Percentiles rank a stretch among this genome's conserved stretches.
Evolutionary conservation across 345 rosid genomes (phyloP).

Genomic region (Leavenworthia alabamica): DNA sequence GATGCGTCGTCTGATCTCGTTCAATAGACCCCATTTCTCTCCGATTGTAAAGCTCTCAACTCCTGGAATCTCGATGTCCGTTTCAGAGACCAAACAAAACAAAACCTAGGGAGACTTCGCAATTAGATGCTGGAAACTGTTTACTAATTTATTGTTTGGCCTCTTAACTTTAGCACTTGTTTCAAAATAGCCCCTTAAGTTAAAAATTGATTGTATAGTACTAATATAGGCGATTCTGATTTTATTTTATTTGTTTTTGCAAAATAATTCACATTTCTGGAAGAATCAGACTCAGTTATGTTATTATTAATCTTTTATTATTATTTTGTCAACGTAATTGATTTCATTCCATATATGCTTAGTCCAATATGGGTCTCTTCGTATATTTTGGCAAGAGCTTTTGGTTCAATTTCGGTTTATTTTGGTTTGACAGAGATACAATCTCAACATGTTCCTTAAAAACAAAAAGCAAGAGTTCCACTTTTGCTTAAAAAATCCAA

Average conservation of each 20-base stretch:
- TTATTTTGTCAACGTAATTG: background rate
- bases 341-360: background rate
- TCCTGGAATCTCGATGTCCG: constrained; percentile 27
- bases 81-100: background rate
- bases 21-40: constrained; percentile 65
- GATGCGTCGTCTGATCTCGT: constrained; percentile 49
- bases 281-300: background rate
- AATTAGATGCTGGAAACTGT: constrained; percentile 16
- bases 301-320: no score
- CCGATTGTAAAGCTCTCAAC: constrained; percentile 5
- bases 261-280: background rate
- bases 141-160: background rate
- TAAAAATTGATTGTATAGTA: background rate
- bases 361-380: background rate
- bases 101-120: constrained; percentile 7
- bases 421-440: background rate
- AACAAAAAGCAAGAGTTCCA: background rate
- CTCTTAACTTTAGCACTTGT: background rate
- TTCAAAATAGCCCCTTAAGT: background rate
- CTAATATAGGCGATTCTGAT: no score
- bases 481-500: constrained; percentile 3
- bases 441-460: background rate
- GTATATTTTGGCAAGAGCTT: background rate
- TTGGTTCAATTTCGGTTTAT: background rate
- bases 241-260: background rate